Conservation (phyloP, 164 flowering plant species). For the Vitis vinifera region DNA sequence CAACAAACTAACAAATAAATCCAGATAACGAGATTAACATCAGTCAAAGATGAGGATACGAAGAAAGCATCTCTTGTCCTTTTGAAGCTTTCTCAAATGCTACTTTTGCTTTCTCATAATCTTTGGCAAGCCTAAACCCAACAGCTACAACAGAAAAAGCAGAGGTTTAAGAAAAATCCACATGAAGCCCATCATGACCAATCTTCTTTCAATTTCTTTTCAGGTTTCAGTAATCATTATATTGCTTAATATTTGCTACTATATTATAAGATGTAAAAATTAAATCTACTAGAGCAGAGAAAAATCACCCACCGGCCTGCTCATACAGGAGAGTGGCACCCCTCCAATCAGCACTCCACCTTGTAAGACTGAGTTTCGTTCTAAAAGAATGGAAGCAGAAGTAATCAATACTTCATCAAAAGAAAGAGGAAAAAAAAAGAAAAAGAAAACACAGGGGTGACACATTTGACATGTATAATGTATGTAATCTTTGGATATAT, state of each 20-base stretch:
- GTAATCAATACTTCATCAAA: background rate
- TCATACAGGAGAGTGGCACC: slow-evolving; percentile 77
- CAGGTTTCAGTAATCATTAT: background rate
- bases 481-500: too few species aligned
- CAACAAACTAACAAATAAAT: background rate
- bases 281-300: slow-evolving; percentile 2
- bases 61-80: slow-evolving; percentile 94
- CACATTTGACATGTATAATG: background rate
- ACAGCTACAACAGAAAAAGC: slow-evolving; percentile 42
- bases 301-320: slow-evolving; percentile 67
- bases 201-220: background rate
- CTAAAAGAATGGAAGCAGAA: slow-evolving; percentile 28
- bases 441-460: background rate
- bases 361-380: slow-evolving; percentile 79
- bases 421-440: background rate
- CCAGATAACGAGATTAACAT: background rate
- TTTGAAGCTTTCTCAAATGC: slow-evolving; percentile 93
- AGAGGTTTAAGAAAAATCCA: background rate
- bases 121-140: slow-evolving; percentile 58
- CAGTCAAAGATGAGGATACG: slow-evolving; percentile 58
- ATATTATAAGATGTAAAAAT: background rate
- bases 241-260: background rate
- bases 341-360: slow-evolving; percentile 98
- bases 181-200: background rate
- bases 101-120: slow-evolving; percentile 72